Evolutionary conservation across 2,329 filamentous ascomycete genomes (phyloP).

Genomic region (Neophaeococcomyces aloes): DNA sequence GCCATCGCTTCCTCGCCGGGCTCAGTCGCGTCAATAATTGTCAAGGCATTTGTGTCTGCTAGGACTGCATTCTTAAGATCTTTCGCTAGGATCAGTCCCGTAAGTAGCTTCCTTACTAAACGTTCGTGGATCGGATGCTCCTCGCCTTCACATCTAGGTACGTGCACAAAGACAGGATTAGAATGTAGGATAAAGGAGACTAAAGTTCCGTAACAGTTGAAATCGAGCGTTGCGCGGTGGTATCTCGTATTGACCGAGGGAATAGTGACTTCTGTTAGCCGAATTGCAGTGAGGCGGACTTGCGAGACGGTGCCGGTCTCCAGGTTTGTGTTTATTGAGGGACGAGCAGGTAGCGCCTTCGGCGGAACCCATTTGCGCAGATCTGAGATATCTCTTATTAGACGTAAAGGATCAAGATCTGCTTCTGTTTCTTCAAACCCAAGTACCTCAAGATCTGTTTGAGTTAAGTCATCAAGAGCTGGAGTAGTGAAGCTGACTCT

Average conservation of each 20-base stretch:
- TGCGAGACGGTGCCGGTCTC: not conserved
- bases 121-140: constrained; percentile 8
- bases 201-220: constrained; percentile 1
- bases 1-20: constrained; percentile 29
- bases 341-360: too few relatives aligned
- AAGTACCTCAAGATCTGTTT: not conserved
- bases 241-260: constrained; percentile 2
- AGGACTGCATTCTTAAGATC: not conserved
- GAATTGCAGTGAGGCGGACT: constrained; percentile 2
- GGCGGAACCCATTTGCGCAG: too few relatives aligned
- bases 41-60: constrained; percentile 6
- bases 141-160: constrained; percentile 7
- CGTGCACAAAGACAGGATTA: constrained; percentile 17
- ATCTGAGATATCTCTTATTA: too few relatives aligned
- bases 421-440: too few relatives aligned
- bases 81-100: not conserved
- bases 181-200: constrained; percentile 11
- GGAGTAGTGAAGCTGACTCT: not conserved
- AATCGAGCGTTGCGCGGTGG: constrained; percentile 13
- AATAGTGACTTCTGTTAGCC: constrained; percentile 4
- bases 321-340: not conserved
- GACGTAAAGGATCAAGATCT: too few relatives aligned
- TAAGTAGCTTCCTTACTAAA: constrained; percentile 1
- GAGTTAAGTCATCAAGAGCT: not conserved
- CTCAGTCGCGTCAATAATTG: constrained; percentile 19